These are phyloP conservation scores for Tillandsia leiboldiana DNA, from an alignment of 176 grass and related monocot species.

Conservation along the genomic window DNA sequence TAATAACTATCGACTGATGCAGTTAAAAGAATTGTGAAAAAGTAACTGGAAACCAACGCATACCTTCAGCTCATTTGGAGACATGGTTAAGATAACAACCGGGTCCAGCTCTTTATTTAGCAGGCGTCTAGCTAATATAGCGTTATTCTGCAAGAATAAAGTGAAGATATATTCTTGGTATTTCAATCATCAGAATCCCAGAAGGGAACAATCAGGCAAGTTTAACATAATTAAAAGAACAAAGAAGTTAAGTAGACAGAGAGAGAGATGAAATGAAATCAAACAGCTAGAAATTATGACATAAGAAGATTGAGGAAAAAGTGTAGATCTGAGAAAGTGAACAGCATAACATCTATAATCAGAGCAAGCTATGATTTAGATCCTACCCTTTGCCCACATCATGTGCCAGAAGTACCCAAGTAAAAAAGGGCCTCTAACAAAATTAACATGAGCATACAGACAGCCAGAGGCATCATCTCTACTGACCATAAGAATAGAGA, in stretches of 20 bases:
- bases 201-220: not conserved
- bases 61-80: conserved; percentile 87
- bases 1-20: too few relatives aligned
- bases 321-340: too few relatives aligned
- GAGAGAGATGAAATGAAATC: not conserved
- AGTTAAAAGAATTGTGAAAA: not conserved
- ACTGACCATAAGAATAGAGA: too few relatives aligned
- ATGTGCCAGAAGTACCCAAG: too few relatives aligned
- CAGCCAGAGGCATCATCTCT: too few relatives aligned
- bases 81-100: conserved; percentile 71
- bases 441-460: too few relatives aligned
- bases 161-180: not conserved
- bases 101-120: conserved; percentile 81
- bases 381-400: too few relatives aligned
- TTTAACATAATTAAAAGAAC: not conserved
- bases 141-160: conserved; percentile 50
- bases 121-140: conserved; percentile 55
- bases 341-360: too few relatives aligned
- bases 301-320: too few relatives aligned
- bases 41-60: conserved; percentile 8
- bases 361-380: too few relatives aligned
- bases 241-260: not conserved
- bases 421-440: too few relatives aligned
- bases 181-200: not conserved
- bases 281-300: too few relatives aligned